Evolutionary conservation across 1,284 basidiomycete species (phyloP), one percentile per base, ranked within the genome.

Genomic region (Neonothopanus nambi): DNA sequence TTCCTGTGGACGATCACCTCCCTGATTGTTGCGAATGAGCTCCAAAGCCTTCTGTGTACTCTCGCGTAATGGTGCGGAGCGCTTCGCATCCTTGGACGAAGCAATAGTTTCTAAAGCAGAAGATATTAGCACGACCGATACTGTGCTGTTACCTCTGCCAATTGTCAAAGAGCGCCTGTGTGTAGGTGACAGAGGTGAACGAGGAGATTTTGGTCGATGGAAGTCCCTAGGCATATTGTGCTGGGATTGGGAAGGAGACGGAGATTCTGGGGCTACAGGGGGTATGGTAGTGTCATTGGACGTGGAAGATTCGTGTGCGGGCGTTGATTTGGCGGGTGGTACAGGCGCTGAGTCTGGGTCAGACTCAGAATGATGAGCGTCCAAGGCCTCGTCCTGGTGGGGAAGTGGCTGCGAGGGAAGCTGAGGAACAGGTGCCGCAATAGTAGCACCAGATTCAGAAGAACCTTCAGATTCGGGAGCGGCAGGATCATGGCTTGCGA

Each of bases 71-170:
- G 87, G 83, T 11, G 78, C 69, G 1, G 88, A 93, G 38, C 91
- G 86, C 63, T 88, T 93, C 5, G 94, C 95, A 66, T 98, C 95
- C 66, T 90, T 92, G 0, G 93, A 95, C 13, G 87, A 78, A 41
- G 89, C 84, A 65, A 98, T 95, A 2, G 84, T 83, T 65, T 97
- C 93, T 55, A 98, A 74, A 0, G 95, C 93, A 8, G 91, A 89
- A 4, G 89, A 85, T 64, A 98, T 89, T 44, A 92, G 76, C 35
- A 91, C 87, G 21, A 84, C 79, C 4, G 89, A 91, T 28, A 91
- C 86, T 6, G 79, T 85, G 61, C 81, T 79, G 8, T 54, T 54
- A n/a, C 89, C 87, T 64, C 77, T 81, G 8, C 85, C 84, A 48
- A 89, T 80, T 18, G 89, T 91, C 60, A 91, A 68, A 11, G 87